Conservation (phyloP, 805 yeast genomes). For the Candida caryicola region DNA sequence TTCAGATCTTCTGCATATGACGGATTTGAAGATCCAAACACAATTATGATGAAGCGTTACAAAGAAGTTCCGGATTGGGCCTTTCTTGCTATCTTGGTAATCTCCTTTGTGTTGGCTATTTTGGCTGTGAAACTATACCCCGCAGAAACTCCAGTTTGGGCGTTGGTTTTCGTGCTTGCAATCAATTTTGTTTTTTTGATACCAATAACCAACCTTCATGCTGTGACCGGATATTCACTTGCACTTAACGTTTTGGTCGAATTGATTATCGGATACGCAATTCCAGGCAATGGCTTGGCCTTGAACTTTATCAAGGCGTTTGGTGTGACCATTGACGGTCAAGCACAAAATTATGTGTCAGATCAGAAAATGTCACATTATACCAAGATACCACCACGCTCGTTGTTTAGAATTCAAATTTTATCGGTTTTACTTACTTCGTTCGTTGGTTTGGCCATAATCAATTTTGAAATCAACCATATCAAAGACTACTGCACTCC, state of each 20-base stretch:
- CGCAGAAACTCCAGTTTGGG: slow-evolving; percentile 23
- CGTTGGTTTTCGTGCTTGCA: slow-evolving; percentile 18
- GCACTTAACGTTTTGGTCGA: slow-evolving; percentile 19
- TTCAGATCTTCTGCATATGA: slow-evolving; percentile 9
- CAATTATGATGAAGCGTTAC: slow-evolving; percentile 30
- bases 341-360: slow-evolving; percentile 29
- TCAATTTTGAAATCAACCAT: slow-evolving; percentile 31
- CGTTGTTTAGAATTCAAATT: slow-evolving; percentile 23
- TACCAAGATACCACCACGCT: slow-evolving; percentile 20
- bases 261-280: slow-evolving; percentile 23
- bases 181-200: slow-evolving; percentile 21
- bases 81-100: slow-evolving; percentile 20
- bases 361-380: slow-evolving; percentile 35
- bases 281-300: slow-evolving; percentile 25
- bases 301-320: slow-evolving; percentile 21
- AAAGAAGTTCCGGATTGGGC: slow-evolving; percentile 39
- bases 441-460: slow-evolving; percentile 25
- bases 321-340: slow-evolving; percentile 27
- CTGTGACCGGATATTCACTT: slow-evolving; percentile 13
- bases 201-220: slow-evolving; percentile 16
- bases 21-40: slow-evolving; percentile 24
- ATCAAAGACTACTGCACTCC: slow-evolving; percentile 37
- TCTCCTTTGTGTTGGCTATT: slow-evolving; percentile 24
- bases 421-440: slow-evolving; percentile 22
- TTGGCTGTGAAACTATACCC: slow-evolving; percentile 9